Evolutionary conservation across 192 early-diverging fungal species (phyloP).

Genomic region (Polychytrium aggregatum): DNA sequence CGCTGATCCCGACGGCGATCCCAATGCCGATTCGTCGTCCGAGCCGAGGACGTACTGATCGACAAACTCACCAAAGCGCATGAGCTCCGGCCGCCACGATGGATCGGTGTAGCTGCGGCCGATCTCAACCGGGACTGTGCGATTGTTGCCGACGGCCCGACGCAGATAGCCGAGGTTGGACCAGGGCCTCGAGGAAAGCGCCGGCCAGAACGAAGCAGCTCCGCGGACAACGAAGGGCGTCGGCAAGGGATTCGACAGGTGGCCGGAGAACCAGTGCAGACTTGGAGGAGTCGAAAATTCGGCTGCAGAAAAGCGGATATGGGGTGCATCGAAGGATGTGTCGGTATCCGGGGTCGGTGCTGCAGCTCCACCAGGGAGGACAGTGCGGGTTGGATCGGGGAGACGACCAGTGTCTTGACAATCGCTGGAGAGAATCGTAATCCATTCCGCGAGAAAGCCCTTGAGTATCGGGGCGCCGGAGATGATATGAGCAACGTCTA

Average conservation of each 20-base stretch:
- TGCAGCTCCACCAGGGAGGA: too few relatives aligned
- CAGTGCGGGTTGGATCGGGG: too few relatives aligned
- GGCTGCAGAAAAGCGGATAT: too few relatives aligned
- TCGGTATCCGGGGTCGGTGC: too few relatives aligned
- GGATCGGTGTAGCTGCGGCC: conserved; percentile 68
- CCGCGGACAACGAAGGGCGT: conserved; percentile 42
- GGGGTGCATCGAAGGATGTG: too few relatives aligned
- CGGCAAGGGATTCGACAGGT: conserved; percentile 9
- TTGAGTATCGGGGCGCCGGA: too few relatives aligned
- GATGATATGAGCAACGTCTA: too few relatives aligned
- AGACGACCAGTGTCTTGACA: too few relatives aligned
- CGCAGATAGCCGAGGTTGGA: conserved; percentile 46
- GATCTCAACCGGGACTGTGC: conserved; percentile 80
- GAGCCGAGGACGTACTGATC: conserved; percentile 19
- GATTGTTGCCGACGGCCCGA: conserved; percentile 37
- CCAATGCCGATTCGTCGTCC: background rate
- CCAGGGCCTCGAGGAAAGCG: conserved; percentile 46
- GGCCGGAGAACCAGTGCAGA: conserved; percentile 23
- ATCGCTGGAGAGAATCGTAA: too few relatives aligned
- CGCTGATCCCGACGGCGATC: too few relatives aligned
- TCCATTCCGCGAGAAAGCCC: too few relatives aligned
- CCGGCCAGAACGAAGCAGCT: conserved; percentile 58
- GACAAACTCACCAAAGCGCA: conserved; percentile 62
- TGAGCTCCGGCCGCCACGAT: conserved; percentile 61
- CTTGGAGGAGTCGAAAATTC: conserved; percentile 22